A percentile compares a stretch with the other conserved stretches of the same genome.
phyloP scores from a whole-genome alignment of 2,329 filamentous ascomycete genomes.

The Fusarium sp. region DNA sequence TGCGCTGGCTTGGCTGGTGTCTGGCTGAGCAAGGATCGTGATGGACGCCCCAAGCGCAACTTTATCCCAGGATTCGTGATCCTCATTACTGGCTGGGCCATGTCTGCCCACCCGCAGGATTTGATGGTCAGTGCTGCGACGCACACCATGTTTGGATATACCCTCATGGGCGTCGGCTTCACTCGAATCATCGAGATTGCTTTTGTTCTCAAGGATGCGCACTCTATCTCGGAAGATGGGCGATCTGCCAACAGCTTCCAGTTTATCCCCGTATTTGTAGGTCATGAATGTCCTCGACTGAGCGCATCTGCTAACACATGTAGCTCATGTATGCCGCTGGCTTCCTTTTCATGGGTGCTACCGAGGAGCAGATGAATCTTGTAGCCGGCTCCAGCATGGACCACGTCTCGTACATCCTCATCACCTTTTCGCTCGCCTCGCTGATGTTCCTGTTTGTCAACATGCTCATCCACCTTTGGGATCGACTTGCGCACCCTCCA shows the following conservation, averaged over 20 bases:
- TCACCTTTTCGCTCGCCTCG: slow-evolving; percentile 89
- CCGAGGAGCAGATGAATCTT: slow-evolving; percentile 91
- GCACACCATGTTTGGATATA: slow-evolving; percentile 91
- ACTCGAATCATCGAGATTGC: slow-evolving; percentile 89
- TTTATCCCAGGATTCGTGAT: slow-evolving; percentile 92
- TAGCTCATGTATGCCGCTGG: slow-evolving; percentile 90
- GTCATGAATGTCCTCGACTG: slow-evolving; percentile 47
- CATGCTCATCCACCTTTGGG: slow-evolving; percentile 85
- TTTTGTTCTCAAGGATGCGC: slow-evolving; percentile 80
- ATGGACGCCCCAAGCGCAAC: slow-evolving; percentile 88
- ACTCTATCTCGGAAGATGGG: slow-evolving; percentile 70
- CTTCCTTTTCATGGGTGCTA: slow-evolving; percentile 97
- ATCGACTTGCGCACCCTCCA: slow-evolving; percentile 60
- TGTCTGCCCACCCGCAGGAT: slow-evolving; percentile 89
- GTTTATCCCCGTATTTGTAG: slow-evolving; percentile 62
- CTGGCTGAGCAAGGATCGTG: slow-evolving; percentile 85
- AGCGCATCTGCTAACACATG: slow-evolving; percentile 16
- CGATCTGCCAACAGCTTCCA: slow-evolving; percentile 70
- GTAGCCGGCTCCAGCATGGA: slow-evolving; percentile 77
- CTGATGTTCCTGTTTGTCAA: slow-evolving; percentile 90
- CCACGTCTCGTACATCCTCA: slow-evolving; percentile 90
- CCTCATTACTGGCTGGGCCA: slow-evolving; percentile 90
- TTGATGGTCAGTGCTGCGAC: slow-evolving; percentile 85
- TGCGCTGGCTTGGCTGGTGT: slow-evolving; percentile 87
- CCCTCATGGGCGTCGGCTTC: slow-evolving; percentile 86